Conservation (phyloP, 139 green algal species). For the Chlamydomonas sphaeroides region DNA sequence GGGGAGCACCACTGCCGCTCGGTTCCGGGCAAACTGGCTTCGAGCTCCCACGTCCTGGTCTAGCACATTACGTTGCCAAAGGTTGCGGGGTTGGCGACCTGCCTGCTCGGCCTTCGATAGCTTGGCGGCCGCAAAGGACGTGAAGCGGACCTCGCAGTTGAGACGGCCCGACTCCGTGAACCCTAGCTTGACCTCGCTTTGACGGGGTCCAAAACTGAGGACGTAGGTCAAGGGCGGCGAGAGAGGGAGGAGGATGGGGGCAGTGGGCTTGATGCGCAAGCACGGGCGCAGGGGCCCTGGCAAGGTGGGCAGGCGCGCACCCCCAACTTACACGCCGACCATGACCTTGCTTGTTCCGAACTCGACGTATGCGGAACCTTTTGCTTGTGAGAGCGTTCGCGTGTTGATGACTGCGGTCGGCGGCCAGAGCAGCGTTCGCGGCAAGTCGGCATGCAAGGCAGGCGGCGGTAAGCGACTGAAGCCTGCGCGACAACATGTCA, state of each 20-base stretch:
- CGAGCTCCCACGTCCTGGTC: too few species aligned
- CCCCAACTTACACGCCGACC: constrained; percentile 69
- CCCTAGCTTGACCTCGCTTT: constrained; percentile 62
- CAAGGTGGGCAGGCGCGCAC: not conserved
- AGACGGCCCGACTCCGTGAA: constrained; percentile 74
- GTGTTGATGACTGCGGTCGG: constrained; percentile 69
- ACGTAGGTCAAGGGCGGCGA: too few species aligned
- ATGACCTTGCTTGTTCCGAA: constrained; percentile 82
- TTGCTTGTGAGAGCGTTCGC: constrained; percentile 71
- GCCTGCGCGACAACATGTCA: too few species aligned
- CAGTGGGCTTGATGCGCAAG: not conserved
- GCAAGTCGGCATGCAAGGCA: too few species aligned
- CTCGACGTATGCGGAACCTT: constrained; percentile 83
- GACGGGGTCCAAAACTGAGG: constrained; percentile 75
- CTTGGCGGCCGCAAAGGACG: constrained; percentile 62
- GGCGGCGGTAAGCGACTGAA: too few species aligned
- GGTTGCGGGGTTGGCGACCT: too few species aligned
- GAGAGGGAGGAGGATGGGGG: not conserved
- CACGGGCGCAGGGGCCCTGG: too few species aligned
- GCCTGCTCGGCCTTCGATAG: constrained; percentile 26
- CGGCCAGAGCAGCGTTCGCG: not conserved
- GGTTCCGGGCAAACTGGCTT: too few species aligned
- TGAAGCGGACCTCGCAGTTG: constrained; percentile 74
- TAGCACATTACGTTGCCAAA: too few species aligned
- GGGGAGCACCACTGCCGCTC: too few species aligned